Conservation (phyloP, 2,329 filamentous ascomycete genomes). For the Thelonectria rubi region DNA sequence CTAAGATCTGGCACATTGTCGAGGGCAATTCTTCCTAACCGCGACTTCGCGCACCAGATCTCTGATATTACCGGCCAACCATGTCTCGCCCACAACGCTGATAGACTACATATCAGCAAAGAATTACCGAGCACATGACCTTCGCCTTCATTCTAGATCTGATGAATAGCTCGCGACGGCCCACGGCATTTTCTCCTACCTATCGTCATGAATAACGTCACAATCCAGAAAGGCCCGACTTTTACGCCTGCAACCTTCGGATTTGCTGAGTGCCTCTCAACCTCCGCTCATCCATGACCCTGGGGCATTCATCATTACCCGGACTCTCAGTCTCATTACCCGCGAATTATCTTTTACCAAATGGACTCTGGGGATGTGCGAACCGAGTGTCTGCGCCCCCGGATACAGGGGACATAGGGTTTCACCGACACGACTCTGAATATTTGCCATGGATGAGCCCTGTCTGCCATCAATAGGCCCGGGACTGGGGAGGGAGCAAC, state of each 20-base stretch:
- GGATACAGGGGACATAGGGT: constrained; percentile 27
- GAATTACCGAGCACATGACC: constrained; percentile 9
- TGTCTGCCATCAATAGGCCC: constrained; percentile 29
- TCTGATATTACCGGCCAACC: constrained; percentile 18
- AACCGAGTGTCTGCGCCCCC: constrained; percentile 41
- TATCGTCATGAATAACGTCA: constrained; percentile 7
- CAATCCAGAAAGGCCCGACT: constrained; percentile 6
- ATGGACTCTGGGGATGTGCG: constrained; percentile 33
- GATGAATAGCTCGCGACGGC: background rate
- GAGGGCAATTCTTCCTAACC: constrained; percentile 23
- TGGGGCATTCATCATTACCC: constrained; percentile 33
- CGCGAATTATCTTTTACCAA: constrained; percentile 22
- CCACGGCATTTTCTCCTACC: background rate
- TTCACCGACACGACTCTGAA: constrained; percentile 32
- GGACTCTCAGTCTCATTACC: constrained; percentile 33
- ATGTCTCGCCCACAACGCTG: constrained; percentile 19
- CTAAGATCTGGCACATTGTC: constrained; percentile 35
- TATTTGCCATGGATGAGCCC: constrained; percentile 36
- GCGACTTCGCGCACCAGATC: constrained; percentile 23
- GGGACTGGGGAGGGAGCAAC: constrained; percentile 25
- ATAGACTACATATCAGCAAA: constrained; percentile 15
- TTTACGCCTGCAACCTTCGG: constrained; percentile 21
- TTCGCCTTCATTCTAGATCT: background rate
- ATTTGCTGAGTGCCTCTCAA: constrained; percentile 37
- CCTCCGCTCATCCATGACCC: constrained; percentile 32